Percentiles rank a stretch among this genome's conserved stretches.
Conservation (phyloP, 257 asterid species). For the Parsonsia alboflavescens region DNA sequence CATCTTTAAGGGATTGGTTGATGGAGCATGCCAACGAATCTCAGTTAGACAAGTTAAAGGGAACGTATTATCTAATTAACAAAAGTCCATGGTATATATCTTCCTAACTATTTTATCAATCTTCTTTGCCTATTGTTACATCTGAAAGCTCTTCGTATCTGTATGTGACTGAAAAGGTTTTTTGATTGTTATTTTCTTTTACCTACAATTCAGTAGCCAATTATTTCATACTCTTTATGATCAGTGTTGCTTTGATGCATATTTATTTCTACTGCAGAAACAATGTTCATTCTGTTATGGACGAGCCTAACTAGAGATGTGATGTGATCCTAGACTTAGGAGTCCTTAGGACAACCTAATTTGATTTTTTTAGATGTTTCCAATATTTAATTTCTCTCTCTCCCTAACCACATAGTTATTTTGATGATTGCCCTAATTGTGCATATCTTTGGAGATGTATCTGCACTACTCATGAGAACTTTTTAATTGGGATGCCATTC, state of each 20-base stretch:
- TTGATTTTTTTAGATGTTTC: too few species aligned
- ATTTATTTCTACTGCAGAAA: not conserved
- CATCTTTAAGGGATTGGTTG: conserved; percentile 85
- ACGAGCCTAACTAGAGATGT: not conserved
- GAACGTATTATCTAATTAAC: conserved; percentile 80
- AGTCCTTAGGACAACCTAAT: not conserved
- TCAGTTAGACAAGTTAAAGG: conserved; percentile 62
- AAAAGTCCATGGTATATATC: conserved; percentile 78
- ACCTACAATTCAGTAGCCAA: not conserved
- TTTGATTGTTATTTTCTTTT: not conserved
- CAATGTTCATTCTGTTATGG: not conserved
- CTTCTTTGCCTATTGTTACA: not conserved
- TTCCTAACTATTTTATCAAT: not conserved
- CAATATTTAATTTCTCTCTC: too few species aligned
- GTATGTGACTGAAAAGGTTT: not conserved
- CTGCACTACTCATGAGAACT: too few species aligned
- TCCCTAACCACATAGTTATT: too few species aligned
- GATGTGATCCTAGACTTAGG: not conserved
- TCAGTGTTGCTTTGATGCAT: not conserved
- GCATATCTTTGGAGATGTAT: too few species aligned
- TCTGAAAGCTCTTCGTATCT: conserved; percentile 1
- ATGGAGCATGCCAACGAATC: conserved; percentile 61
- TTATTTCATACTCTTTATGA: not conserved
- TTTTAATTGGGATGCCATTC: not conserved
- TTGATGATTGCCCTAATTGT: too few species aligned